A percentile compares a stretch with the other conserved stretches of the same genome.
These are phyloP conservation scores for Leishmania gerbilli DNA, from an alignment of 208 protist genomes.

Conservation along the genomic window DNA sequence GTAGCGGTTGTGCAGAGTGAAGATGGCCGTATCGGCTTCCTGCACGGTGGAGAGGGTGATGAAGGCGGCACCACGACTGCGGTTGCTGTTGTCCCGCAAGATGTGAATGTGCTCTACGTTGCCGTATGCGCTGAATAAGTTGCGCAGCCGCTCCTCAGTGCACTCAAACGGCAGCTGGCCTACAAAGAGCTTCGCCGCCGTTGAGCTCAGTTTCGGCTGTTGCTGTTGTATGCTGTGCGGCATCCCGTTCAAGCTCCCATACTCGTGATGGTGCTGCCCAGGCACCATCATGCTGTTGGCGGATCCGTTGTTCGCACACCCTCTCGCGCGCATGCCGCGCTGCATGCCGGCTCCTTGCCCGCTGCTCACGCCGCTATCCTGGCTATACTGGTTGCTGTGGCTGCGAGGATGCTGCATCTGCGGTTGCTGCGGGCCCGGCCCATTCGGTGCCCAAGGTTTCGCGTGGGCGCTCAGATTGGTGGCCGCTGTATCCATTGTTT, in stretches of 20 bases:
- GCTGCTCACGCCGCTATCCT: constrained; percentile 15
- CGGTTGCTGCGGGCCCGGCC: constrained; percentile 16
- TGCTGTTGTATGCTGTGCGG: constrained; percentile 22
- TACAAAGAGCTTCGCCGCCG: constrained; percentile 82
- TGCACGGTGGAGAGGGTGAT: constrained; percentile 81
- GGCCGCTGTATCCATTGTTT: constrained; percentile 21
- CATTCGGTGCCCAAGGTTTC: constrained; percentile 61
- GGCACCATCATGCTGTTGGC: constrained; percentile 16
- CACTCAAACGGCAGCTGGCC: constrained; percentile 88
- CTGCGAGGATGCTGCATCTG: constrained; percentile 28
- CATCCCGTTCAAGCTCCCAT: constrained; percentile 14
- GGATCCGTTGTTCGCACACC: constrained; percentile 26
- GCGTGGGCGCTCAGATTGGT: constrained; percentile 59
- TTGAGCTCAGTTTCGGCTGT: constrained; percentile 44
- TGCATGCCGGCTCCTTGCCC: not conserved
- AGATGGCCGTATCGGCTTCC: constrained; percentile 88
- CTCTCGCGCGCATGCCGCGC: constrained; percentile 14
- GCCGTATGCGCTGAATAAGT: constrained; percentile 87
- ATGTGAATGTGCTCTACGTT: constrained; percentile 89
- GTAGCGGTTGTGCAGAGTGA: constrained; percentile 88
- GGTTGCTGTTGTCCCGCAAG: constrained; percentile 79
- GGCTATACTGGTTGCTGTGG: constrained; percentile 19
- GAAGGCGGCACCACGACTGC: constrained; percentile 84
- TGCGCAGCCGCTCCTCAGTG: constrained; percentile 77
- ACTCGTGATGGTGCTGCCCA: constrained; percentile 24